Base-by-base conservation (phyloP, 2,329 filamentous ascomycete species). In the Aureobasidium pullulans region DNA sequence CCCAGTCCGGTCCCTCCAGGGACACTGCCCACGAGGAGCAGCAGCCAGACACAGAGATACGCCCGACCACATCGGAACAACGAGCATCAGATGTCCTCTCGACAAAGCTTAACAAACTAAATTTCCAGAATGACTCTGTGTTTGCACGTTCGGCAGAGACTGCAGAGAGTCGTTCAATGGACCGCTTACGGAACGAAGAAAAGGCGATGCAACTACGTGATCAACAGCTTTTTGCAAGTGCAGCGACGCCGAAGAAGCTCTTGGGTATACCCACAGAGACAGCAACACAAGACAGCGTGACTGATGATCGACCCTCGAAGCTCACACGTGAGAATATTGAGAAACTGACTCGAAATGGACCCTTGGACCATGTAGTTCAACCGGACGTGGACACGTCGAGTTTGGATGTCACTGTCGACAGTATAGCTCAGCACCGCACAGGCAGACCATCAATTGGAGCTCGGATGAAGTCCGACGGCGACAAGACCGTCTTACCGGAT, bases 151-250 rank as follows among this genome's bases (percentile, higher is more conserved):
- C 71, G n/a, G 66, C 72, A 19, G 72, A 77, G 62, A 72, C 68
- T n/a, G 74, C 78, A 61, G 73, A 73, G 11, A 78, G 81, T 46
- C 71, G 75, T 31, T 75, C 70, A 4, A 68, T 76, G 59, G 69
- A 76, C 49, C 72, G 79, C n/a, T 75, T 77, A 49, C 70, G 76
- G 15, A 77, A 79, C 7, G 80, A 83, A 67, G 81, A 84, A 64
- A 79, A 80, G 67, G 81, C 81, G 3, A 78, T 77, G 29, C 70
- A 73, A 50, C 68, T 83, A 4, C 73, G 81, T 15, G 79, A 84
- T 64, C 78, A 82, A 61, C 82, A 82, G 64, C 68, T 84, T 16
- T 72, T 84, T 15, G 75, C 74, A n/a, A 72, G 76, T 19, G 77
- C 73, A 36, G 75, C 75, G 19, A 67, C 73, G 46, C 72, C 73